These are phyloP conservation scores for Coemansia sp. DNA, from an alignment of 192 early-diverging fungal species.

Conservation along the genomic window DNA sequence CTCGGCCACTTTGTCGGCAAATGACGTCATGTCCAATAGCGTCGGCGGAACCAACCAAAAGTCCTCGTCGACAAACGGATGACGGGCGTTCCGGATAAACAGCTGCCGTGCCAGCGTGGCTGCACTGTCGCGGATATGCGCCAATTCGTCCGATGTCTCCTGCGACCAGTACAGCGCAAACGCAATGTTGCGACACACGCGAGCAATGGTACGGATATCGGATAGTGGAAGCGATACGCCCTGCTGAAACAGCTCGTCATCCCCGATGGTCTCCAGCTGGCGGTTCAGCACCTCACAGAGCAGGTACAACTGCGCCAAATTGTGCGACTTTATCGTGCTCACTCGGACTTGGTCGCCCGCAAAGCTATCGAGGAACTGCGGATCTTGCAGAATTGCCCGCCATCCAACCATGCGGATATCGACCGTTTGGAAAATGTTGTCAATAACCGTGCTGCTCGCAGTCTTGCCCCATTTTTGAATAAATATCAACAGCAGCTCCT, in stretches of 20 bases:
- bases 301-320: conserved; percentile 56
- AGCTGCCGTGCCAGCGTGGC: conserved; percentile 73
- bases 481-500: conserved; percentile 38
- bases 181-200: conserved; percentile 61
- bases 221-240: conserved; percentile 30
- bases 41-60: conserved; percentile 49
- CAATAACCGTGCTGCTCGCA: conserved; percentile 35
- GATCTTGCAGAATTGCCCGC: conserved; percentile 25
- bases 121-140: conserved; percentile 60
- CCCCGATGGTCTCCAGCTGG: conserved; percentile 75
- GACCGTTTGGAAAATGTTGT: conserved; percentile 43
- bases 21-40: conserved; percentile 46
- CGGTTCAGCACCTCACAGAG: conserved; percentile 73
- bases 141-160: conserved; percentile 40
- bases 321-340: conserved; percentile 23
- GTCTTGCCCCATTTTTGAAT: conserved; percentile 48
- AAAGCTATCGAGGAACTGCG: conserved; percentile 30
- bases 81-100: conserved; percentile 46
- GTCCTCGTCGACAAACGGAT: conserved; percentile 39
- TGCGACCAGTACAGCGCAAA: conserved; percentile 73
- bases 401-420: conserved; percentile 46
- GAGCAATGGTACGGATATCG: conserved; percentile 28
- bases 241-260: conserved; percentile 81
- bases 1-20: conserved; percentile 47
- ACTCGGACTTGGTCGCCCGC: conserved; percentile 23